These are phyloP conservation scores for Cyphellophora attinorum DNA, from an alignment of 2,329 filamentous ascomycete species.

Conservation along the genomic window DNA sequence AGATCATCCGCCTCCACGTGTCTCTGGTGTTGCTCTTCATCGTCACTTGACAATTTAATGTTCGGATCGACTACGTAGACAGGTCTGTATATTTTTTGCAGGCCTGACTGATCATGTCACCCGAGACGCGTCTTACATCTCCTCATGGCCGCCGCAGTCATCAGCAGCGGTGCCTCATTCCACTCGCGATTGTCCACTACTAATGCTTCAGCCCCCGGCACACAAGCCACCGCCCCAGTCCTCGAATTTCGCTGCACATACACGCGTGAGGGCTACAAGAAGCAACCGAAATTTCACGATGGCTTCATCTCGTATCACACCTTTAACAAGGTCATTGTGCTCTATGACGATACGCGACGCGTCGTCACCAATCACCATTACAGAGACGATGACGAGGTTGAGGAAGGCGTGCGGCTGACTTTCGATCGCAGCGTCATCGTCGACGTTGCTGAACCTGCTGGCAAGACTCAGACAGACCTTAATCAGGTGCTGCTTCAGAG, in stretches of 20 bases:
- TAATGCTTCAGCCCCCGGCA: conserved; percentile 35
- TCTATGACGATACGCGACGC: conserved; percentile 72
- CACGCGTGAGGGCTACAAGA: conserved; percentile 73
- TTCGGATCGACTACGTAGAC: too few species aligned
- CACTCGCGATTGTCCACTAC: conserved; percentile 13
- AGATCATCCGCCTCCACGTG: too few species aligned
- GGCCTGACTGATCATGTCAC: too few species aligned
- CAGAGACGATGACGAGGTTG: conserved; percentile 57
- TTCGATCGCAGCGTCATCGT: conserved; percentile 71
- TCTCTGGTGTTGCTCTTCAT: too few species aligned
- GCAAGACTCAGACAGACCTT: conserved; percentile 65
- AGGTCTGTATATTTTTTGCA: too few species aligned
- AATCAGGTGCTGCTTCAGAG: conserved; percentile 51
- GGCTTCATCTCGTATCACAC: conserved; percentile 77
- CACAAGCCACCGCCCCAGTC: conserved; percentile 56
- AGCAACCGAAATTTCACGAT: conserved; percentile 92
- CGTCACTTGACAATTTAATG: too few species aligned
- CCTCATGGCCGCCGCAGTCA: not conserved
- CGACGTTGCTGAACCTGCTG: conserved; percentile 68
- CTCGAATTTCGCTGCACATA: conserved; percentile 79
- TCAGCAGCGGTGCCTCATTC: not conserved
- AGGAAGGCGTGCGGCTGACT: conserved; percentile 72
- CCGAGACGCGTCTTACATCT: too few species aligned
- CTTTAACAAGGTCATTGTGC: conserved; percentile 86
- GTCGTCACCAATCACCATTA: conserved; percentile 80